A percentile compares a stretch with the other conserved stretches of the same genome.
Evolutionary conservation across 2,329 filamentous ascomycete species (phyloP).

Genomic region (Botrytis sinoallii): DNA sequence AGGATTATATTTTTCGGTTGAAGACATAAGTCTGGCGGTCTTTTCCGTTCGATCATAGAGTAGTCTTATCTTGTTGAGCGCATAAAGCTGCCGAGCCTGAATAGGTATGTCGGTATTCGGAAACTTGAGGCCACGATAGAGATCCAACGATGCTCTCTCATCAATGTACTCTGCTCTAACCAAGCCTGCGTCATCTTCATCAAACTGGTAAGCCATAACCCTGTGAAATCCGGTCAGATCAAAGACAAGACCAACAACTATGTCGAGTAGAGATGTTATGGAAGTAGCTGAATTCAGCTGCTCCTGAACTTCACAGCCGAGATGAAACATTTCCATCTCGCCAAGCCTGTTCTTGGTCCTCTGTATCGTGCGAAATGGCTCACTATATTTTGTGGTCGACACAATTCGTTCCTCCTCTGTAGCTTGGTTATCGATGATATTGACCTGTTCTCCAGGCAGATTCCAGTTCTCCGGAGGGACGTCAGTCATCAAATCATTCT

Average conservation of each 20-base stretch:
- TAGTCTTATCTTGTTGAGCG: slow-evolving; percentile 82
- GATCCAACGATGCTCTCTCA: slow-evolving; percentile 72
- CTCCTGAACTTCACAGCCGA: slow-evolving; percentile 88
- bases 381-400: slow-evolving; percentile 70
- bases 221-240: slow-evolving; percentile 88
- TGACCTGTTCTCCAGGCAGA: slow-evolving; percentile 62
- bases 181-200: slow-evolving; percentile 74
- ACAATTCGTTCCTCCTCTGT: slow-evolving; percentile 70
- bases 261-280: slow-evolving; percentile 72
- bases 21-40: slow-evolving; percentile 78
- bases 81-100: slow-evolving; percentile 83
- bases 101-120: slow-evolving; percentile 84
- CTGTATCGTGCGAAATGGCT: slow-evolving; percentile 61
- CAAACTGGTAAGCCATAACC: slow-evolving; percentile 92
- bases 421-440: slow-evolving; percentile 70
- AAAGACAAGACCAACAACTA: slow-evolving; percentile 81
- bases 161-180: slow-evolving; percentile 87
- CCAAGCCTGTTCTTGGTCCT: slow-evolving; percentile 40
- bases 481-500: slow-evolving; percentile 70
- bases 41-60: slow-evolving; percentile 80
- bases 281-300: slow-evolving; percentile 71
- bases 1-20: slow-evolving; percentile 68
- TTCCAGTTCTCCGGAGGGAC: slow-evolving; percentile 59
- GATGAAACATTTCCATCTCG: slow-evolving; percentile 86
- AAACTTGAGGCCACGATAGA: slow-evolving; percentile 86